Base-by-base conservation (phyloP, 208 protist species). In the Strigomonas galati region DNA sequence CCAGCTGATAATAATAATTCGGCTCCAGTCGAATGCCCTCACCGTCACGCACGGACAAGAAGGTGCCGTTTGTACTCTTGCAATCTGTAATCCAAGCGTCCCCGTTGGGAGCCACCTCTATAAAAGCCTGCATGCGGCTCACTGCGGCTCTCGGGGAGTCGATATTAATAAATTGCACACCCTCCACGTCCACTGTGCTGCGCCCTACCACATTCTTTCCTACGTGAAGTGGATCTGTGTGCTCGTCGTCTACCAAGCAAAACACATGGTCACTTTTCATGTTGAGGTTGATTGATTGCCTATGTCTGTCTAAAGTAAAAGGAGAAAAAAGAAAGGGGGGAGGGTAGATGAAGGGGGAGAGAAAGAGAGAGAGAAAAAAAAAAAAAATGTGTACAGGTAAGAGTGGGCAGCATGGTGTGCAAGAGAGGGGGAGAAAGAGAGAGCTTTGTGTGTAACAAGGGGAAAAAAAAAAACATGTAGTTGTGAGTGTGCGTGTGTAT, bases 1-100 rank as follows among this genome's bases (percentile, higher is more conserved):
- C 79, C 26, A 93, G 75, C 65, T 96, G 87, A 53, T 96, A 96
- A 69, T 84, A 91, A 54, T 76, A 69, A 30, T 91, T 72, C 0
- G 78, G 78, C 57, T 92, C 78, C 7, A 96, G 72, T 5, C 84
- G 82, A 21, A 86, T 69, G 0, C 87, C 86, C 0, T 74, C 57
- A 1, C 90, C 87, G 0, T 66, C 59, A 26, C 72, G 71, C 14
- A 89, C 56, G 28, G 82, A 64, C 19, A 94, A 40, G 60, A 83
- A 84, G 1, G 91, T 96, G 15, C 91, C 91, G 76, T 96, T 96
- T 1, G 91, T 96, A 35, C 87, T 94, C 40, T 83, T 79, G 71
- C 84, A 91, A 71, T 96, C 91, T 26, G 62, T 69, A 15, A 96
- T 49, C 88, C 91, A 96, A 30, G 82, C 87, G 57, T 96, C 91